Evolutionary conservation across 129 eudicot species (phyloP).

Genomic region (Lactuca saligna): DNA sequence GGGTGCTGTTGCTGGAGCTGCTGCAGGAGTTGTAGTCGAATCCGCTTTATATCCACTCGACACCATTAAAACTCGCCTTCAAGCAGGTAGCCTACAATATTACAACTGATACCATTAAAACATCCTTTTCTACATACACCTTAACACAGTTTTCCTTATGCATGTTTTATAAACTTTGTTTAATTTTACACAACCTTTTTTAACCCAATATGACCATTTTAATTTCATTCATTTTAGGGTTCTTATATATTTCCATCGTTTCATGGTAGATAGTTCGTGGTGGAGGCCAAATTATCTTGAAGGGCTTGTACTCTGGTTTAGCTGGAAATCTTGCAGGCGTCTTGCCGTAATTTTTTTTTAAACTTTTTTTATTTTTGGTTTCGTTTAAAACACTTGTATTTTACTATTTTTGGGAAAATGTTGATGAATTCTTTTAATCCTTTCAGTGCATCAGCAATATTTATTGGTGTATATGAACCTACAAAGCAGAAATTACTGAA

Average conservation of each 20-base stretch:
- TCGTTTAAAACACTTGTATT: neutral
- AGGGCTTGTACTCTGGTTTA: conserved; percentile 84
- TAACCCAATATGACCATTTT: neutral
- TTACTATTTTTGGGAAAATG: neutral
- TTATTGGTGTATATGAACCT: conserved; percentile 92
- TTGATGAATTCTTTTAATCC: conserved; percentile 7
- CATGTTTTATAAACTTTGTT: neutral
- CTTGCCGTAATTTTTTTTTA: conserved; percentile 61
- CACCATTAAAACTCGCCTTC: conserved; percentile 87
- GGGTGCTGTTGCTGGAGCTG: conserved; percentile 89
- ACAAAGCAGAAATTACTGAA: conserved; percentile 68
- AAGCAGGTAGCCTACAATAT: conserved; percentile 52
- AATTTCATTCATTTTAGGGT: neutral
- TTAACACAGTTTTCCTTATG: no score
- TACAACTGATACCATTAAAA: neutral
- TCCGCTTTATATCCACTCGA: conserved; percentile 81
- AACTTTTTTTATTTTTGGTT: neutral
- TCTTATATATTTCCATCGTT: conserved; percentile 25
- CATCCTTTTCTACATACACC: no score
- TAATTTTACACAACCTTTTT: neutral
- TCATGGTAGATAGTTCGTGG: conserved; percentile 66
- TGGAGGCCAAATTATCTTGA: conserved; percentile 66
- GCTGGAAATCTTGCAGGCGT: conserved; percentile 87
- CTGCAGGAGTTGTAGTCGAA: conserved; percentile 90
- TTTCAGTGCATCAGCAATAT: conserved; percentile 89